Conservation (phyloP, 2,329 filamentous ascomycete species). For the Colletotrichum musae region DNA sequence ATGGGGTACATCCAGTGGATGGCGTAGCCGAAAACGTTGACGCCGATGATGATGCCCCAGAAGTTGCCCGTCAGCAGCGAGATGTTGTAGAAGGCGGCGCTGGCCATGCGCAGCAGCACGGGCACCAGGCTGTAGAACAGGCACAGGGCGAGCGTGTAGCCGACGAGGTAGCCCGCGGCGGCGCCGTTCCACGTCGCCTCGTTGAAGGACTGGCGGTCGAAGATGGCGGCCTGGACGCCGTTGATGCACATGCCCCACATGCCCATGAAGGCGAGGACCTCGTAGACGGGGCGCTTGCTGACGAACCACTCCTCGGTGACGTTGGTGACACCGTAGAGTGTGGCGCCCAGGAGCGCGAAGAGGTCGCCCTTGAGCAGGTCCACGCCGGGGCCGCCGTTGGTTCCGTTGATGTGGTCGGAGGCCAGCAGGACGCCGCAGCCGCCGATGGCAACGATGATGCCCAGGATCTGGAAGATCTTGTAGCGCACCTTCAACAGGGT, state of each 20-base stretch:
- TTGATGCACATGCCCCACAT: slow-evolving; percentile 93
- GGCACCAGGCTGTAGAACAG: slow-evolving; percentile 93
- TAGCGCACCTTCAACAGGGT: slow-evolving; percentile 89
- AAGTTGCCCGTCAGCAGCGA: slow-evolving; percentile 94
- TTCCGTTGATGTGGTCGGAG: slow-evolving; percentile 86
- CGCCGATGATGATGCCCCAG: slow-evolving; percentile 95
- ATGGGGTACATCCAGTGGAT: slow-evolving; percentile 96
- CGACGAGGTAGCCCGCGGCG: slow-evolving; percentile 86
- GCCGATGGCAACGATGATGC: slow-evolving; percentile 91
- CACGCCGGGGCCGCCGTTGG: slow-evolving; percentile 76
- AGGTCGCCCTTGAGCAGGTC: slow-evolving; percentile 91
- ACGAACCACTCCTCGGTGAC: slow-evolving; percentile 96
- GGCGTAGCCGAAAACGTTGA: slow-evolving; percentile 83
- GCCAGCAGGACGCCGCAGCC: slow-evolving; percentile 90
- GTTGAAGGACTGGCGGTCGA: slow-evolving; percentile 83
- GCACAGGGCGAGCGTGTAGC: slow-evolving; percentile 86
- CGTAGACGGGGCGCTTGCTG: slow-evolving; percentile 87
- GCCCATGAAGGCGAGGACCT: slow-evolving; percentile 92
- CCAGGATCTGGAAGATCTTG: slow-evolving; percentile 85
- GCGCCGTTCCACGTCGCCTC: slow-evolving; percentile 74
- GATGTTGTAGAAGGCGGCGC: slow-evolving; percentile 97
- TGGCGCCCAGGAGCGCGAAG: slow-evolving; percentile 90
- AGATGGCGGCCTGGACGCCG: slow-evolving; percentile 90
- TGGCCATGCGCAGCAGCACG: slow-evolving; percentile 88
- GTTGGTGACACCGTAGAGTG: slow-evolving; percentile 92